phyloP scores from a whole-genome alignment of 1,284 basidiomycete species.

The Melampsora abietis-canadensis region DNA sequence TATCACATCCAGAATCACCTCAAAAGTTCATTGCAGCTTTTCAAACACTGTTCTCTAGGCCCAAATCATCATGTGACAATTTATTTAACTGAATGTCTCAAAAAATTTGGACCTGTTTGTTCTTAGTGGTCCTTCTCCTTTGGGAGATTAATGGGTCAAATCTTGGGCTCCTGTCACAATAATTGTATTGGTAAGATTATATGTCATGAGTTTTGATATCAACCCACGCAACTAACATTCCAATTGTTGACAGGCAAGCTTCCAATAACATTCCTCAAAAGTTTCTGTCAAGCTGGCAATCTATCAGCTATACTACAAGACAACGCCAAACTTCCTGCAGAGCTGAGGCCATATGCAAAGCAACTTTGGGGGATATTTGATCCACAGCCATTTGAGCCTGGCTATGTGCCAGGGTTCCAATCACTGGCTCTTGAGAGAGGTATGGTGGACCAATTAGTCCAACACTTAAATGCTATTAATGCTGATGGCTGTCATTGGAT shows the following conservation, averaged over 20 bases:
- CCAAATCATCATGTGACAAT: conserved; percentile 13
- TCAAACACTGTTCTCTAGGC: background rate
- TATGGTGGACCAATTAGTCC: no score
- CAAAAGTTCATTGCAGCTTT: conserved; percentile 2
- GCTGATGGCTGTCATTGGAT: background rate
- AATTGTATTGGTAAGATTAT: conserved; percentile 1
- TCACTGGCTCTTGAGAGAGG: no score
- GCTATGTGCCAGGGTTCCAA: no score
- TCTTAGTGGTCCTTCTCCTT: conserved; percentile 11
- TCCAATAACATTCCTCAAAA: conserved; percentile 5
- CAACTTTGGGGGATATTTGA: no score
- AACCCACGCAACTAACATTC: background rate
- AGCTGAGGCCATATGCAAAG: no score
- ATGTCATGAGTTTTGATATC: no score
- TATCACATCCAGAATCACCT: background rate
- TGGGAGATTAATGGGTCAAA: conserved; percentile 8
- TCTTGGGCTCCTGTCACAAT: conserved; percentile 2
- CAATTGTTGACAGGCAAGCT: background rate
- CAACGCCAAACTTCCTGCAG: no score
- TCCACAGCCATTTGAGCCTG: no score
- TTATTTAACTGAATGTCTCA: conserved; percentile 4
- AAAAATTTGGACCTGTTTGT: conserved; percentile 9
- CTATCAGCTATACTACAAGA: no score
- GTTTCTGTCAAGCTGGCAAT: conserved; percentile 2
- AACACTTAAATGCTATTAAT: no score